A percentile compares a stretch with the other conserved stretches of the same genome.
Evolutionary conservation across 257 asterid genomes (phyloP).

Genomic region (Lithospermum erythrorhizon): DNA sequence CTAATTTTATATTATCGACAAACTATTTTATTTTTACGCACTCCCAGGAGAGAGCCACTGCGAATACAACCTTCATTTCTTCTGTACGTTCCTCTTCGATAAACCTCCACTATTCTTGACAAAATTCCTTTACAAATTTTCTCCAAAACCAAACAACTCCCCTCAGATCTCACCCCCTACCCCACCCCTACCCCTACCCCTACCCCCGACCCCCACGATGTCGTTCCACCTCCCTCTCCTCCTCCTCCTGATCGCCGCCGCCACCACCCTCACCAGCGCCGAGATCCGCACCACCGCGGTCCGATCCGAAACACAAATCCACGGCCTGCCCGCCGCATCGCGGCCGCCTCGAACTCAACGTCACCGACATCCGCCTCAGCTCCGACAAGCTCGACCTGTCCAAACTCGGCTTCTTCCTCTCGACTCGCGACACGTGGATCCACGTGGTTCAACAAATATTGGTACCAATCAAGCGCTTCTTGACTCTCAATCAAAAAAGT

Average conservation of each 20-base stretch:
- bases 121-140: neutral
- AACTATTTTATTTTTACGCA: no score
- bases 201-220: neutral
- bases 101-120: no score
- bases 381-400: constrained; percentile 33
- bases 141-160: neutral
- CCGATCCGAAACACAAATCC: constrained; percentile 52
- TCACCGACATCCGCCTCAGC: constrained; percentile 33
- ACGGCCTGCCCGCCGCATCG: no score
- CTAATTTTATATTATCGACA: no score
- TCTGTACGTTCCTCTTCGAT: no score
- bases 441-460: constrained; percentile 64
- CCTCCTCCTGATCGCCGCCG: constrained; percentile 23
- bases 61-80: no score
- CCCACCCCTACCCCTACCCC: neutral
- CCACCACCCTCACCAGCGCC: constrained; percentile 29
- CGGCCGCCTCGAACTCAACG: constrained; percentile 66
- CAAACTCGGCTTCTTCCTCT: constrained; percentile 64
- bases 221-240: constrained; percentile 9
- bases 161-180: neutral
- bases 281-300: constrained; percentile 54
- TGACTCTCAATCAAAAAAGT: constrained; percentile 38
- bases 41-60: no score
- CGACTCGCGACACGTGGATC: constrained; percentile 64
- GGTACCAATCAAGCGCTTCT: constrained; percentile 57